Evolutionary conservation across 176 grass and related monocot genomes (phyloP).

Genomic region (Microstegium vimineum): DNA sequence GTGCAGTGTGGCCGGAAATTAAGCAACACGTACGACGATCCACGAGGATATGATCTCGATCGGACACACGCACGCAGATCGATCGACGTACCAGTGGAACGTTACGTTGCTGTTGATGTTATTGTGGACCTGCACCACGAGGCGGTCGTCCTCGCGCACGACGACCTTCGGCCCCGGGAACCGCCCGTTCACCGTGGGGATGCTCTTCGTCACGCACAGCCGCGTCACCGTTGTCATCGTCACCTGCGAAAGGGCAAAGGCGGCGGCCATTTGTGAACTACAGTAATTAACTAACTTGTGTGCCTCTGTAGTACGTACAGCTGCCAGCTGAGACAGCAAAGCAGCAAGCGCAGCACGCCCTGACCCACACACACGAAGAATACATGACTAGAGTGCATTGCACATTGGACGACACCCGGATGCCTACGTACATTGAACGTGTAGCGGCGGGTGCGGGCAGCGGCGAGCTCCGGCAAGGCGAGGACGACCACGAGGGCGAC

Average conservation of each 20-base stretch:
- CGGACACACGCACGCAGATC: no score
- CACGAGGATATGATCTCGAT: no score
- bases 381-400: background rate
- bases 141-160: conserved; percentile 55
- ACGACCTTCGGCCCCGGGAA: conserved; percentile 56
- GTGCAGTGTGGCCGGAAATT: no score
- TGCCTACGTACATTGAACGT: conserved; percentile 35
- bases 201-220: conserved; percentile 68
- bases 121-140: conserved; percentile 48
- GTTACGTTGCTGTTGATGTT: conserved; percentile 54
- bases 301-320: background rate
- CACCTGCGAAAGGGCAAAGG: conserved; percentile 34
- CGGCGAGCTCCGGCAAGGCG: conserved; percentile 32
- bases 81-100: conserved; percentile 44
- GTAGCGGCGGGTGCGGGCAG: conserved; percentile 42
- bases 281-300: background rate
- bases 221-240: conserved; percentile 60
- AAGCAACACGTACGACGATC: no score
- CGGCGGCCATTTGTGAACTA: background rate
- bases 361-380: background rate
- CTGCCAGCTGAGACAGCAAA: background rate
- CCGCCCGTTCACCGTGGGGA: conserved; percentile 57
- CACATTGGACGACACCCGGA: background rate
- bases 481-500: conserved; percentile 4
- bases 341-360: no score